Evolutionary conservation across 352 stramenopile species (phyloP), one percentile per base, ranked within the genome.

Genomic region (Pythium utonaiense): DNA sequence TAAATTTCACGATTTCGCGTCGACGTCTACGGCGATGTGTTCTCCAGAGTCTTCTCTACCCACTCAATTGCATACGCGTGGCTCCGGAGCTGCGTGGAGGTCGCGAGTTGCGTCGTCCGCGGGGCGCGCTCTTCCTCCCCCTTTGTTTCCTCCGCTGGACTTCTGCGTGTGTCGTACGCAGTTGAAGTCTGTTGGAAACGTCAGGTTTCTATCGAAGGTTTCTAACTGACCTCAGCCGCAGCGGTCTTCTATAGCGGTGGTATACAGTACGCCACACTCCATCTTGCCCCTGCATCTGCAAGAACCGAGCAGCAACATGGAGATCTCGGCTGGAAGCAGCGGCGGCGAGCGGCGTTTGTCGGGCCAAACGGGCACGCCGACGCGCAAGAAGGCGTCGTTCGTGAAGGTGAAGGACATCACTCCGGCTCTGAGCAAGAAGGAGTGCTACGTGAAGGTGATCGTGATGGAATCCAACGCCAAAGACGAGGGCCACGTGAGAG

Each of bases 401-500:
- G 66, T 75, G 44, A 83, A 83, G 49, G 57, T 93, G 19, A 91
- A 91, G 74, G 84, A 93, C n/a, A 59, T 93, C 40, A 74, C 68
- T 22, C 84, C 84, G 9, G 55, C 70, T 21, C 68, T 90, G 52
- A 62, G 53, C 17, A 73, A 77, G 21, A 89, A 89, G 59, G 84
- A 93, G 44, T 69, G 73, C 52, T 86, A 78, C 50, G 65, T 89
- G 36, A 93, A 95, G 70, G 83, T 67, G 12, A 82, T 95, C 34
- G 83, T 90, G 54, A 77, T 95, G 70, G 86, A 95, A 60, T 83
- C 67, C 44, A 91, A 91, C 63, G 75, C 77, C 57, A 93, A 92
- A 70, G 84, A 93, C 57, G 84, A 95, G 41, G 64, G 67, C 25
- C 86, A 88, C 52, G 54, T 69, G 24, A 89, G 78, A 64, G 82